A percentile compares a stretch with the other conserved stretches of the same genome.
phyloP scores from a whole-genome alignment of 257 asterid species.

The Solanum infundibuliforme region DNA sequence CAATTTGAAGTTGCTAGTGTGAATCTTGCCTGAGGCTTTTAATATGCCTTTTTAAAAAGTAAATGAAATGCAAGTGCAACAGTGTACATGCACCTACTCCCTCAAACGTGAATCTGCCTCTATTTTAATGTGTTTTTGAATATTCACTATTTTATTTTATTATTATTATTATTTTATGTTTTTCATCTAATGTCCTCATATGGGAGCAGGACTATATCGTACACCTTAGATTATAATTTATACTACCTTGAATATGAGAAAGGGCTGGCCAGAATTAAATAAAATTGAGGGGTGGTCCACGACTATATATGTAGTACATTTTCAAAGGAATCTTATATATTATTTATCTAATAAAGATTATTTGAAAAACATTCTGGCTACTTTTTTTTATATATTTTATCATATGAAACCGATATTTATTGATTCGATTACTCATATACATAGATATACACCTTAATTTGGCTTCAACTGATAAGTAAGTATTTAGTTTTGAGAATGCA shows the following conservation, averaged over 20 bases:
- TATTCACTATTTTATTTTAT: no score
- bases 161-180: no score
- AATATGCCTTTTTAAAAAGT: no score
- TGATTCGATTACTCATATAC: not conserved
- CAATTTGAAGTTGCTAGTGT: not conserved
- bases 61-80: no score
- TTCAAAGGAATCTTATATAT: not conserved
- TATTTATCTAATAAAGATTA: not conserved
- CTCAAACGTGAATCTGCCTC: no score
- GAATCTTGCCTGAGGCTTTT: no score
- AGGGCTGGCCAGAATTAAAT: not conserved
- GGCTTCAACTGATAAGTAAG: not conserved
- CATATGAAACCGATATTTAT: not conserved
- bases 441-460: not conserved
- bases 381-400: not conserved
- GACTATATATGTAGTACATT: not conserved
- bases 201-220: no score
- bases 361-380: not conserved
- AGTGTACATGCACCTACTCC: no score
- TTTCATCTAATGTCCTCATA: no score
- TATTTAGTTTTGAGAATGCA: not conserved
- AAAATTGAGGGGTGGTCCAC: not conserved
- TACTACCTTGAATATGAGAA: not conserved
- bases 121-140: no score
- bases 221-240: not conserved